phyloP scores from a whole-genome alignment of 2,329 filamentous ascomycete genomes.

The Chrysoporthe austroafricana region DNA sequence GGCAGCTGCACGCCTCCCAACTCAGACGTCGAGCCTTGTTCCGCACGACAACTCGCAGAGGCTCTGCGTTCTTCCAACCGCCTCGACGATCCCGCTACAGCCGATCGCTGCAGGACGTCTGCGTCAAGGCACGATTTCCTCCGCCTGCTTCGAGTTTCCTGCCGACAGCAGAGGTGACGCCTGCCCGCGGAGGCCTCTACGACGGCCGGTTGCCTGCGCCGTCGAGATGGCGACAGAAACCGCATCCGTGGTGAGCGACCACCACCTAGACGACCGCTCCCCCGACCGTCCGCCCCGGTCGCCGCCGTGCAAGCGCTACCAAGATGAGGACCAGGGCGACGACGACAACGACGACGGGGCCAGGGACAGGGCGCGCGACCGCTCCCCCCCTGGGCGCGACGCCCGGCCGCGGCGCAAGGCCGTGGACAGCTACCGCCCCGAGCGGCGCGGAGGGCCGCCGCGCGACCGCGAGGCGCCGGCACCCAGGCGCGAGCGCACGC shows the following conservation, averaged over 20 bases:
- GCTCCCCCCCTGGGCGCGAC: slow-evolving; percentile 28
- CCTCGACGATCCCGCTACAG: not conserved
- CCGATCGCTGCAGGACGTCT: not conserved
- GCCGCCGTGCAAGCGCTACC: slow-evolving; percentile 33
- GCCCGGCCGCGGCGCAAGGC: slow-evolving; percentile 45
- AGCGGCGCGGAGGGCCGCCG: slow-evolving; percentile 21
- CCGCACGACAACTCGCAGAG: not conserved
- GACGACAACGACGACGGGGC: slow-evolving; percentile 31
- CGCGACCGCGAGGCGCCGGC: slow-evolving; percentile 23
- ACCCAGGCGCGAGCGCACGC: slow-evolving; percentile 36
- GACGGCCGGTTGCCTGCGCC: slow-evolving; percentile 9
- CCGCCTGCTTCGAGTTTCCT: not conserved
- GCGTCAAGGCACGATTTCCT: not conserved
- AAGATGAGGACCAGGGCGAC: slow-evolving; percentile 23
- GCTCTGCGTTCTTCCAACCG: not conserved
- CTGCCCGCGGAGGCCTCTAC: not conserved
- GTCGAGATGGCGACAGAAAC: slow-evolving; percentile 27
- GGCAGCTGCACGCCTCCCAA: not conserved
- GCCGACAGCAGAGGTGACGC: not conserved
- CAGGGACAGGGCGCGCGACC: slow-evolving; percentile 32
- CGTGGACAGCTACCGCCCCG: slow-evolving; percentile 55
- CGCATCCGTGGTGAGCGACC: slow-evolving; percentile 27
- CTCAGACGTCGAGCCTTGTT: not conserved
- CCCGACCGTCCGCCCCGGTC: slow-evolving; percentile 36
- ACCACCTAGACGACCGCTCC: slow-evolving; percentile 34